Evolutionary conservation across 225 moss, liverwort and hornwort species (phyloP).

Genomic region (Neckera pumila): DNA sequence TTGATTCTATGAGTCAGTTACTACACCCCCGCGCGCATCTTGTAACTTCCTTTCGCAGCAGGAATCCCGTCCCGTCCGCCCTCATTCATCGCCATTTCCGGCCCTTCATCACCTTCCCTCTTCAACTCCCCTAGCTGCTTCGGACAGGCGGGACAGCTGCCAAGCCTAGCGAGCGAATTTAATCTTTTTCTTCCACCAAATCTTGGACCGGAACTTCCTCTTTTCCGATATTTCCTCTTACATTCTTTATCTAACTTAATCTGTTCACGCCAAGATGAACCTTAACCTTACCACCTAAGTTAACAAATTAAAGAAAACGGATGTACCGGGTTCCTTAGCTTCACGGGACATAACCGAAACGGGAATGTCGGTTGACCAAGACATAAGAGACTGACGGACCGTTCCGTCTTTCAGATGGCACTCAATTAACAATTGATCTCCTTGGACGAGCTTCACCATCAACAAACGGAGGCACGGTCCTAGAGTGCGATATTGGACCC

Average conservation of each 20-base stretch:
- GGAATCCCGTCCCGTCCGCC: too few relatives aligned
- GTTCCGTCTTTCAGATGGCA: background rate
- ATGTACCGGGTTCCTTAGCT: background rate
- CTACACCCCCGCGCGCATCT: background rate
- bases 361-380: background rate
- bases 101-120: background rate
- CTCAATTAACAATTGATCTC: background rate
- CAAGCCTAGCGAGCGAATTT: background rate
- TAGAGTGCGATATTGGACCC: too few relatives aligned
- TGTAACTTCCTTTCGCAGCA: constrained; percentile 1
- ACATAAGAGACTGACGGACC: background rate
- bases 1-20: background rate
- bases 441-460: background rate
- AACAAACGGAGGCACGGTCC: background rate
- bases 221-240: background rate
- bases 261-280: background rate
- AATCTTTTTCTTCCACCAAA: background rate
- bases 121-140: background rate
- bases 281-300: background rate
- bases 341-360: background rate
- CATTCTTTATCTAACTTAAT: background rate
- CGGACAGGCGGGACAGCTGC: background rate
- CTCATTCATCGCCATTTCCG: background rate
- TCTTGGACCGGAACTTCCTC: background rate
- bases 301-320: background rate